These are phyloP conservation scores for Clitopilus hobsonii DNA, from an alignment of 768 basidiomycete genomes.

Conservation along the genomic window DNA sequence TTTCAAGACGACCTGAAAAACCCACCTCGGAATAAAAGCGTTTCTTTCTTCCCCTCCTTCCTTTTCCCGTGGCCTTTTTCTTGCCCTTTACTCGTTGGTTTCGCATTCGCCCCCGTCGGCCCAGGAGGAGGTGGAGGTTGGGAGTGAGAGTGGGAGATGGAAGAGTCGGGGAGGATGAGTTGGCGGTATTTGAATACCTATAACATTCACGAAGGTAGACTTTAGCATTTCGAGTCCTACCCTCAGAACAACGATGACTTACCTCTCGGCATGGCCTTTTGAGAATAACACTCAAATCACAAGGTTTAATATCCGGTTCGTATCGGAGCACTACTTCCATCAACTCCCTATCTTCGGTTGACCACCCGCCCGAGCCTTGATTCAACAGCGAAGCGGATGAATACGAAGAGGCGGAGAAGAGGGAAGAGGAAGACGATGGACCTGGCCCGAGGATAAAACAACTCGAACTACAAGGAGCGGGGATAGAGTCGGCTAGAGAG, in stretches of 20 bases:
- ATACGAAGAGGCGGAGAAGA: too few species aligned
- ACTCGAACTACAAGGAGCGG: constrained; percentile 23
- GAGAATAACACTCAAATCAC: constrained; percentile 51
- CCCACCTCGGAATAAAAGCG: too few species aligned
- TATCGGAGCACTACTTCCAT: constrained; percentile 36
- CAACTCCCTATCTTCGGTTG: constrained; percentile 28
- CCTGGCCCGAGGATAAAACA: constrained; percentile 24
- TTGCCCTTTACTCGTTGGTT: too few species aligned
- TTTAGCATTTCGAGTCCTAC: too few species aligned
- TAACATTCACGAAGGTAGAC: too few species aligned
- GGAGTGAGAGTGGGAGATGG: background rate
- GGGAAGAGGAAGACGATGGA: constrained; percentile 9
- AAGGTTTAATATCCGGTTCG: constrained; percentile 41
- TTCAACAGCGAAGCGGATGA: too few species aligned
- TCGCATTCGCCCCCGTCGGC: too few species aligned
- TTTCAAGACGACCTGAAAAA: too few species aligned
- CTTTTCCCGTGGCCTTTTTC: too few species aligned
- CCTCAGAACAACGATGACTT: too few species aligned
- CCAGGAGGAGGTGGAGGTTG: background rate
- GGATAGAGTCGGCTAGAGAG: constrained; percentile 10
- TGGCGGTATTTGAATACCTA: constrained; percentile 24
- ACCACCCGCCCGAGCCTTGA: too few species aligned
- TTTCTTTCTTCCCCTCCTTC: too few species aligned
- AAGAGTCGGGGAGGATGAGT: constrained; percentile 13
- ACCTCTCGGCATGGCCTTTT: constrained; percentile 62